Percentiles rank a stretch among this genome's conserved stretches.
Conservation (phyloP, 78 protist genomes). For the Capsaspora owczarzaki region DNA sequence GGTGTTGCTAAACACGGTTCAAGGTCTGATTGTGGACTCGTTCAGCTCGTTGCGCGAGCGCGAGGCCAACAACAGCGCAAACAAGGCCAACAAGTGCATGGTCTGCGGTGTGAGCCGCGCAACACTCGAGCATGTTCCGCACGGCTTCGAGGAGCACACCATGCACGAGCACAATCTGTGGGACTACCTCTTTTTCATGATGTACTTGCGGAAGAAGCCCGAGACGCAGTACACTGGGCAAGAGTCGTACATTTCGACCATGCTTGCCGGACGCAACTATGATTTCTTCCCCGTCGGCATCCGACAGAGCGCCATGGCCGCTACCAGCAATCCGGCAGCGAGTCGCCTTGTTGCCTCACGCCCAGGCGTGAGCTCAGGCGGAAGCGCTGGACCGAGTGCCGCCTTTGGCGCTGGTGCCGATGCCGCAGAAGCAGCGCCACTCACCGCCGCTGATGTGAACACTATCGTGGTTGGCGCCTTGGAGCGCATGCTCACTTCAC, state of each 20-base stretch:
- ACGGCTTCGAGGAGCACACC: conserved; percentile 19
- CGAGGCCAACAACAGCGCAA: too few species aligned
- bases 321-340: too few species aligned
- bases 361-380: too few species aligned
- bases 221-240: conserved; percentile 27
- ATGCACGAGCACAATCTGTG: conserved; percentile 40
- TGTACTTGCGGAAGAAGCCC: conserved; percentile 23
- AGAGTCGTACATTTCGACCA: conserved; percentile 7
- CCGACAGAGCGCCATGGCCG: too few species aligned
- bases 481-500: too few species aligned
- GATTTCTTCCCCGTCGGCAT: background rate
- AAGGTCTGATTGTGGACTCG: conserved; percentile 47
- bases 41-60: conserved; percentile 43
- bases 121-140: background rate
- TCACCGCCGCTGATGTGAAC: too few species aligned
- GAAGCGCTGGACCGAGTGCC: too few species aligned
- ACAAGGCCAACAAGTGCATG: background rate
- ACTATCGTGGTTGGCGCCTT: too few species aligned
- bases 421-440: too few species aligned
- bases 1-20: conserved; percentile 32
- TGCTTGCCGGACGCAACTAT: background rate
- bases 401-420: too few species aligned
- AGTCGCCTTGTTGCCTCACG: too few species aligned
- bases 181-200: conserved; percentile 39
- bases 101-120: background rate